Base-by-base conservation (phyloP, 116 monocot genomes). In the Dioscorea cayenensis region DNA sequence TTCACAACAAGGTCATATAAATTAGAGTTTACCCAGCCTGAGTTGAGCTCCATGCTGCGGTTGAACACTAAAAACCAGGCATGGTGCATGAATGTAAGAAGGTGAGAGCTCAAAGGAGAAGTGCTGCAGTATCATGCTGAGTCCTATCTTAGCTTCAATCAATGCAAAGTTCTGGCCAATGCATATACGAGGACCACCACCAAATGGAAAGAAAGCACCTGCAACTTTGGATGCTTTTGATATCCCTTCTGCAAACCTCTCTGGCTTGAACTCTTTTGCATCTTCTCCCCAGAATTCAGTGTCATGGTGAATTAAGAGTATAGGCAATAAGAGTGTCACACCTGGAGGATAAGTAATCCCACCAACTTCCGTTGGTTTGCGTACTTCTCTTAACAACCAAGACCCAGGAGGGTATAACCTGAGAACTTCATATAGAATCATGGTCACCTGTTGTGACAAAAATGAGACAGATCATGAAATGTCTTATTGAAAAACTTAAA, bases 181-280 rank as follows among this genome's bases (percentile, higher is more conserved):
- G 32, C 86, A 90, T 11, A 76, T 60, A 14, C 90, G 59, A 0
- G 84, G 75, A 0, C 90, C 90, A 68, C 72, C 60, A 3, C 86
- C 84, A 25, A 90, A 90, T 1, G 90, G 86, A 10, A 84, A 70
- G 76, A 90, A 86, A 0, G 64, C 83, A 49, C 43, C 69, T n/a
- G 51, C 4, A 36, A 49, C 67, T 48, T 77, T 76, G 4, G 83
- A 73, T 11, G 77, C 86, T 28, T 72, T 79, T 7, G 66, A 51
- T 19, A 81, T 66, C 19, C 79, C 86, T 18, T 78, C 74, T 20
- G 80, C 66, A 21, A 90, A 90, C 28, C 86, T 76, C 62, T 81
- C 81, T 17, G 90, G 90, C 7, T 77, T 79, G 73, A 90, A 90
- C 37, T 86, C 79, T n/a, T 78, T 43, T 1, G 77, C 86, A 29